A percentile compares a stretch with the other conserved stretches of the same genome.
phyloP scores from a whole-genome alignment of 2,329 filamentous ascomycete species.

The Hirsutella minnesotensis region DNA sequence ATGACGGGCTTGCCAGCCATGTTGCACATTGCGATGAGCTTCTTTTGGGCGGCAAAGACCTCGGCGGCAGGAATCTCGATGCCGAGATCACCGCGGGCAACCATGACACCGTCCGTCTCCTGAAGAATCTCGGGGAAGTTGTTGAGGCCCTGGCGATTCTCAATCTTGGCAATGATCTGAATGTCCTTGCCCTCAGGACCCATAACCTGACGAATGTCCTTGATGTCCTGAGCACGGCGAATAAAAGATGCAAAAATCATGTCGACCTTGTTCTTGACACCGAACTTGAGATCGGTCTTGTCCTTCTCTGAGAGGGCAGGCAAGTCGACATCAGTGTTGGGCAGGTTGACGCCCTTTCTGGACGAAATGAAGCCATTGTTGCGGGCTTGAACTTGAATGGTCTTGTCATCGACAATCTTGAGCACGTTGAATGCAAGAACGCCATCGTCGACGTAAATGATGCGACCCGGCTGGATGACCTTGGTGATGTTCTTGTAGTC shows the following conservation, averaged over 20 bases:
- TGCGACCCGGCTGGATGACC: constrained; percentile 81
- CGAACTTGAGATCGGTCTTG: constrained; percentile 84
- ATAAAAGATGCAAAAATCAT: constrained; percentile 99
- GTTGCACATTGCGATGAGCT: constrained; percentile 99
- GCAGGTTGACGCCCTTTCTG: constrained; percentile 98
- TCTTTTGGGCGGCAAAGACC: constrained; percentile 99
- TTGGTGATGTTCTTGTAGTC: constrained; percentile 99
- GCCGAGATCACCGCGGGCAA: constrained; percentile 88
- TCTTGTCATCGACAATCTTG: constrained; percentile 79
- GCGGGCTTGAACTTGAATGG: constrained; percentile 70
- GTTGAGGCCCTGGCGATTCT: constrained; percentile 99
- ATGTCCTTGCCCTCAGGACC: constrained; percentile 90
- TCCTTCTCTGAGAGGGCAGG: constrained; percentile 97
- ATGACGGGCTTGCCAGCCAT: constrained; percentile 97
- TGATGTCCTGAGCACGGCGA: constrained; percentile 85
- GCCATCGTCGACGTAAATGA: constrained; percentile 97
- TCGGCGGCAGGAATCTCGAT: constrained; percentile 98
- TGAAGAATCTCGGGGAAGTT: constrained; percentile 96
- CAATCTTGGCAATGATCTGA: constrained; percentile 99
- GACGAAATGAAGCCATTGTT: constrained; percentile 99
- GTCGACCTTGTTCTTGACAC: constrained; percentile 97
- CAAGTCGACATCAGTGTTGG: constrained; percentile 96
- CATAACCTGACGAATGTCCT: constrained; percentile 80
- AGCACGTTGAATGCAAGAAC: constrained; percentile 94
- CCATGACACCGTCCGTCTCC: constrained; percentile 98